Conservation (phyloP, 495 filamentous ascomycete species). For the Lepidopterella palustris region DNA sequence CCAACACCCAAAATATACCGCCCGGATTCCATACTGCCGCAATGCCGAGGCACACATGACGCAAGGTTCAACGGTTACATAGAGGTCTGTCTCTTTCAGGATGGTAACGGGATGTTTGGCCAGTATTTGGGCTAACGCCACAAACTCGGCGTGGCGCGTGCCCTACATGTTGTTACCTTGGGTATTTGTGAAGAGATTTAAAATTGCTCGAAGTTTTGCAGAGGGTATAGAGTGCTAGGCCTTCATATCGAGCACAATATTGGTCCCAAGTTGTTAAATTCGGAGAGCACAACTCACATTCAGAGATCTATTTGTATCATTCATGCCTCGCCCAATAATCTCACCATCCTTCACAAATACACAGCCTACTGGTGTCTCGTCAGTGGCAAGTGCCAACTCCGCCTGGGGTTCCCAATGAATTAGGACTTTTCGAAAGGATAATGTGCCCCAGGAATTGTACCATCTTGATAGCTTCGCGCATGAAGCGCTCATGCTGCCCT, state of each 20-base stretch:
- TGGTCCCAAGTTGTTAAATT: not conserved
- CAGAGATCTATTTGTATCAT: conserved; percentile 85
- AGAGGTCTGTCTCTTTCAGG: conserved; percentile 68
- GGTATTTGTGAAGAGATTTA: too few relatives aligned
- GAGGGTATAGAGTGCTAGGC: too few relatives aligned
- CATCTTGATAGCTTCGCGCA: conserved; percentile 42
- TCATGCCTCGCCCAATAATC: conserved; percentile 84
- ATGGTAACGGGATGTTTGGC: conserved; percentile 50
- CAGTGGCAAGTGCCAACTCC: conserved; percentile 65
- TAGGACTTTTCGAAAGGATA: not conserved
- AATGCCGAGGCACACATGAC: conserved; percentile 97
- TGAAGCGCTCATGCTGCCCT: conserved; percentile 38
- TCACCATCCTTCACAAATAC: conserved; percentile 70
- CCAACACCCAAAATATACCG: conserved; percentile 86
- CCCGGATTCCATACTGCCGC: conserved; percentile 70
- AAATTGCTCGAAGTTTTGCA: too few relatives aligned
- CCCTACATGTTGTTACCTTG: conserved; percentile 49
- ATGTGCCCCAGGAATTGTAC: conserved; percentile 18
- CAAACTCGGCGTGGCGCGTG: conserved; percentile 89
- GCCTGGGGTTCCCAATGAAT: conserved; percentile 45
- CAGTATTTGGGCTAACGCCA: conserved; percentile 66
- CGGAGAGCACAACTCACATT: conserved; percentile 45
- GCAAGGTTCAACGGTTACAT: conserved; percentile 96
- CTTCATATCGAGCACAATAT: too few relatives aligned
- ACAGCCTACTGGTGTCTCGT: conserved; percentile 95